Percentiles rank a stretch among this genome's conserved stretches.
Evolutionary conservation across 805 yeast genomes (phyloP).

Genomic region (Saccharomycopsis babjevae): DNA sequence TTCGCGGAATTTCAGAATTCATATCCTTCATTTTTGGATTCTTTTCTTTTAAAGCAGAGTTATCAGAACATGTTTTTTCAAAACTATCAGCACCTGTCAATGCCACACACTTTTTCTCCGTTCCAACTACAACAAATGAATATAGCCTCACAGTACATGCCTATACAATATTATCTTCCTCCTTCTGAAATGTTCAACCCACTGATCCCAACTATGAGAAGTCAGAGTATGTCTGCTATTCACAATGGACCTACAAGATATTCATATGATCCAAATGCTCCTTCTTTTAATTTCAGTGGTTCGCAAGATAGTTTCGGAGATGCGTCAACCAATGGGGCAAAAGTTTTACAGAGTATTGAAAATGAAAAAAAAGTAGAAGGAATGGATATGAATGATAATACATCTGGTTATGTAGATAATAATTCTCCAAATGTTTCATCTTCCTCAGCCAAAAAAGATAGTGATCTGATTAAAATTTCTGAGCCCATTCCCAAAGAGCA

Average conservation of each 20-base stretch:
- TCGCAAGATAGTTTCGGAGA: not conserved
- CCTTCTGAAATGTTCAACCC: not conserved
- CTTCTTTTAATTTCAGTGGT: not conserved
- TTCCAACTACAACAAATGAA: not conserved
- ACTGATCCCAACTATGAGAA: not conserved
- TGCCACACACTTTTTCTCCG: not conserved
- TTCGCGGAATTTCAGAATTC: not conserved
- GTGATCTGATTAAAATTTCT: no score
- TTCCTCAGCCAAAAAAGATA: not conserved
- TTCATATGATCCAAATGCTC: not conserved
- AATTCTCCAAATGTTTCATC: not conserved
- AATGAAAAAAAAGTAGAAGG: not conserved
- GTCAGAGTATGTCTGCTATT: not conserved
- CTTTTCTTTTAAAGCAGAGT: not conserved
- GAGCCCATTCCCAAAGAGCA: not conserved
- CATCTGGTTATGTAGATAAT: not conserved
- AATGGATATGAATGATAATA: not conserved
- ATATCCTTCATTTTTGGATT: not conserved
- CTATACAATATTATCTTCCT: not conserved
- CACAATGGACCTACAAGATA: not conserved
- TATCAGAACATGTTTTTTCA: not conserved
- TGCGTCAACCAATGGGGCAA: not conserved
- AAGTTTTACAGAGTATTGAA: not conserved
- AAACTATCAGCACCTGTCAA: not conserved
- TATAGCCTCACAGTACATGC: not conserved